Conservation (phyloP, 2,329 filamentous ascomycete species). For the Pseudogymnoascus sp. region DNA sequence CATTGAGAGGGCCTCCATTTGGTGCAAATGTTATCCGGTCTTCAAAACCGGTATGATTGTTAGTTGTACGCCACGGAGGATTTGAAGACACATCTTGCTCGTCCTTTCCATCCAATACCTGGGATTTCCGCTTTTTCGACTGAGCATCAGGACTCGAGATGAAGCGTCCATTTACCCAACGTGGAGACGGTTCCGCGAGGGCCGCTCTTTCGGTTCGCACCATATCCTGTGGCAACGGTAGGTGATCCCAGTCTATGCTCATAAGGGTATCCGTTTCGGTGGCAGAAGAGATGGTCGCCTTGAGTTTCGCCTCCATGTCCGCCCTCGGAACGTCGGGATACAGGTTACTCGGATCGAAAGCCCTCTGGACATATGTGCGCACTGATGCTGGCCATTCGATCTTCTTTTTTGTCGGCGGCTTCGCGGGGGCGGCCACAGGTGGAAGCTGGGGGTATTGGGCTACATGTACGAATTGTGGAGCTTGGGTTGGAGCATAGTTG, state of each 20-base stretch:
- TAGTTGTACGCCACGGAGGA: constrained; percentile 70
- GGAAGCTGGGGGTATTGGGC: constrained; percentile 19
- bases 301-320: constrained; percentile 79
- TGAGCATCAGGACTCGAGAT: constrained; percentile 11
- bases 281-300: constrained; percentile 73
- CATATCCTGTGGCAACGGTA: constrained; percentile 79
- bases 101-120: constrained; percentile 47
- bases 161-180: constrained; percentile 20
- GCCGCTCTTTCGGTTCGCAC: constrained; percentile 58
- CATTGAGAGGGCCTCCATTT: constrained; percentile 22
- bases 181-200: constrained; percentile 35
- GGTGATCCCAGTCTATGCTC: constrained; percentile 69
- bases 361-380: constrained; percentile 78
- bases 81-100: constrained; percentile 40
- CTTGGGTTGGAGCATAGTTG: constrained; percentile 30
- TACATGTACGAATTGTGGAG: constrained; percentile 9
- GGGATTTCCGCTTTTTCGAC: constrained; percentile 76
- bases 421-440: constrained; percentile 24
- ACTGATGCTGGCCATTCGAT: constrained; percentile 77
- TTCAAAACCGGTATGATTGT: constrained; percentile 49
- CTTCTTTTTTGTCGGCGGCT: constrained; percentile 44
- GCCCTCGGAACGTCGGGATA: constrained; percentile 50
- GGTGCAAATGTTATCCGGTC: constrained; percentile 55
- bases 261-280: constrained; percentile 66
- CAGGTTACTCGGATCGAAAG: constrained; percentile 68